Evolutionary conservation across 2,329 filamentous ascomycete species (phyloP), one percentile per base, ranked within the genome.

Genomic region (Grosmannia clavigera): DNA sequence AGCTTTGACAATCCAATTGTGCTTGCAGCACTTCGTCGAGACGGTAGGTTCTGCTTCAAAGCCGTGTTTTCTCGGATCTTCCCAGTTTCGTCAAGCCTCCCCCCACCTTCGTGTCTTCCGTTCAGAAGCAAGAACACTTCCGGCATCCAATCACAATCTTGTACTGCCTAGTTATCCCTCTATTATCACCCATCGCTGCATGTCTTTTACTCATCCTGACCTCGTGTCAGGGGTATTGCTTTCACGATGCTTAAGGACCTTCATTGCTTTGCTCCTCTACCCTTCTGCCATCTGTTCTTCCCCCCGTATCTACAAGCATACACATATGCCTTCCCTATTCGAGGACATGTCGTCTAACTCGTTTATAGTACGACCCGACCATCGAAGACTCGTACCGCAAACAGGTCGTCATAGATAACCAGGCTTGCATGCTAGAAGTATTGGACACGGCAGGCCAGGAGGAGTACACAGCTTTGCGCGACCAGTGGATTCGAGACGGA

Each of bases 401-500:
- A 76, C 88, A 92, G 73, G 87, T 92, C 63, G 88, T 96, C 70
- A 97, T 97, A 74, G 94, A 97, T 71, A 83, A 86, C 63, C 90
- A 95, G 73, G 91, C 92, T 53, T 96, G 92, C 78, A 96, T 96
- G 92, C 84, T 96, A 69, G 92, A 97, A 74, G 91, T 96, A 55
- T 83, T 96, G 68, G 94, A 99, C 76, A 99, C 94, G 59, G 94
- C 94, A 58, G 94, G 94, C 61, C 94, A 99, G 74, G 94, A 99
- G 76, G 94, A 99, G 76, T 99, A 97, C 75, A 96, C 92, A 64
- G 94, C 94, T 55, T 78, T 97, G 68, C 83, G 94, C 70, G 94
- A 97, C 73, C 94, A 97, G 77, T 97, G 92, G 92, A 97, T 97
- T 72, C 85, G 94, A 67, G 92, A 97, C 70, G 92, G 94, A 66